These are phyloP conservation scores for Purshia tridentata DNA, from an alignment of 306 rosid genomes.

Conservation along the genomic window DNA sequence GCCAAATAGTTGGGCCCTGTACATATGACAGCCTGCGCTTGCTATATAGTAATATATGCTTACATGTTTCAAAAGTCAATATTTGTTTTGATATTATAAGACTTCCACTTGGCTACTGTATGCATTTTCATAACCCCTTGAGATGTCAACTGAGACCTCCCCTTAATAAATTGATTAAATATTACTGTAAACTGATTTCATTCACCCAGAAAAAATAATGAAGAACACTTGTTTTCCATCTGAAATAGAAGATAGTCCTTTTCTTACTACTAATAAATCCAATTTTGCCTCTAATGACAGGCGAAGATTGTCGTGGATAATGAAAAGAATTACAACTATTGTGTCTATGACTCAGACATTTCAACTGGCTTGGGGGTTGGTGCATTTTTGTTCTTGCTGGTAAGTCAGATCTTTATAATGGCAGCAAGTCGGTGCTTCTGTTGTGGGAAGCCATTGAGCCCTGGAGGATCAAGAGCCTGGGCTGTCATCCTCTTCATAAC, in stretches of 20 bases:
- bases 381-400: conserved; percentile 81
- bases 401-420: conserved; percentile 73
- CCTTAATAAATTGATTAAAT: too few species aligned
- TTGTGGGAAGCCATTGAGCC: conserved; percentile 81
- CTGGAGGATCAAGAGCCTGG: conserved; percentile 91
- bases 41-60: neutral
- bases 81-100: too few species aligned
- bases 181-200: neutral
- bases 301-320: conserved; percentile 49
- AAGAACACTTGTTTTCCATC: neutral
- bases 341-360: conserved; percentile 78
- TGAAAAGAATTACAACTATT: conserved; percentile 45
- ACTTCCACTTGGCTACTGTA: too few species aligned
- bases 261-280: neutral
- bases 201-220: neutral
- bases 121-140: too few species aligned
- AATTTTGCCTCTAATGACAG: conserved; percentile 37
- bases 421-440: conserved; percentile 96
- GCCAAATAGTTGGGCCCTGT: neutral
- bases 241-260: neutral
- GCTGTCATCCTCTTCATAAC: conserved; percentile 75
- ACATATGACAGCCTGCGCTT: neutral
- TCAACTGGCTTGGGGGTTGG: conserved; percentile 95
- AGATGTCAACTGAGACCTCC: too few species aligned
- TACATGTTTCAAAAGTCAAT: too few species aligned